These are phyloP conservation scores for Tetrahymena thermophila DNA, from an alignment of 73 alveolate genomes.

Conservation along the genomic window DNA sequence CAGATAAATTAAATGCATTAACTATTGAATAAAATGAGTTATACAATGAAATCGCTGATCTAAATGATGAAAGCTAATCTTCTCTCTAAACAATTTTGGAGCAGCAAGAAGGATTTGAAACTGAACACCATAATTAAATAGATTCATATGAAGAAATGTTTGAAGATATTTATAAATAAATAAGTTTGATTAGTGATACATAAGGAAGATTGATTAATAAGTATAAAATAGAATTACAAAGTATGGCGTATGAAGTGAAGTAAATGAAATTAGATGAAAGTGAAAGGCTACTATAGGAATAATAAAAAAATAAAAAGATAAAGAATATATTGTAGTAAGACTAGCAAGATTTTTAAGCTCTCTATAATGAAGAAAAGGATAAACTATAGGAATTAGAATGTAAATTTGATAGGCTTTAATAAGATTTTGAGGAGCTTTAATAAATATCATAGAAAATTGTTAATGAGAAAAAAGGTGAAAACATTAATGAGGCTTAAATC, in stretches of 20 bases:
- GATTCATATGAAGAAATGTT: neutral
- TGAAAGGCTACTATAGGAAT: neutral
- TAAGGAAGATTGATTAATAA: neutral
- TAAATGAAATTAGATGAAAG: neutral
- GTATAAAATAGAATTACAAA: neutral
- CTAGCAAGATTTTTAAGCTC: neutral
- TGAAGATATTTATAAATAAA: neutral
- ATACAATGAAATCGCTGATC: neutral
- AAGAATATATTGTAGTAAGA: neutral
- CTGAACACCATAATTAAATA: neutral
- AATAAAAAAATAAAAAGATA: neutral
- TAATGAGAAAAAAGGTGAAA: neutral
- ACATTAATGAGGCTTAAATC: neutral
- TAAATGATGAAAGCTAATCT: neutral
- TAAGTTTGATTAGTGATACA: neutral
- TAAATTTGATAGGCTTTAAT: neutral
- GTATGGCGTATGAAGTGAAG: neutral
- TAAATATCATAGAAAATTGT: neutral
- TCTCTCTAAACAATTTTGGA: neutral
- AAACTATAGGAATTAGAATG: neutral
- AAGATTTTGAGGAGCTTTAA: neutral
- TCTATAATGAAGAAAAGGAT: neutral
- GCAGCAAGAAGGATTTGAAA: neutral
- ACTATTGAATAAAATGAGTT: neutral
- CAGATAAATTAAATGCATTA: neutral